Evolutionary conservation across 2,329 filamentous ascomycete species (phyloP), one percentile per base, ranked within the genome.

Genomic region (Colletotrichum sp.): DNA sequence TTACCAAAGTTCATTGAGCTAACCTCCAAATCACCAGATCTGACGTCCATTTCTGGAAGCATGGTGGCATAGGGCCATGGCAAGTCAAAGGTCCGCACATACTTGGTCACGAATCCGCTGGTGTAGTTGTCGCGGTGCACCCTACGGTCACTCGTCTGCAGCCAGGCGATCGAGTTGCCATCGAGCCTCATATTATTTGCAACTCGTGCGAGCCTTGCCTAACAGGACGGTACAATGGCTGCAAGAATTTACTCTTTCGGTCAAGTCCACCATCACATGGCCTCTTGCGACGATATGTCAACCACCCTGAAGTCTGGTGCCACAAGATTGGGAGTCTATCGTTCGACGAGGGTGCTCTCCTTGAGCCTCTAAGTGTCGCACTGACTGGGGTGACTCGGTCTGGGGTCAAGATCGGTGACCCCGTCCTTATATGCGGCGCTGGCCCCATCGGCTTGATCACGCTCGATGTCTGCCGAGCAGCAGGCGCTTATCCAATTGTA

Each of bases 41-140:
- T 76, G 96, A 98, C 85, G 93, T 99, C 72, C 96, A 99, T 88
- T 99, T 99, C 89, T 99, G 96, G 96, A 95, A 98, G 84, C 94
- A 94, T 65, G 96, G 96, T 79, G 95, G 95, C 88, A 99, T 99
- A 83, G 96, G 96, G 26, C 96, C 96, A 79, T 98, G 98, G 96
- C 93, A 98, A 78, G 96, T 99, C 62, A 90, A 91, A 79, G 94
- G 91, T 82, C 94, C 96, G 82, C 96, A 98, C 85, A 95, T 98
- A 82, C 93, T 99, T 21, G 96, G 96, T 79, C 96, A 99, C 89
- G 96, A 99, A 87, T 97, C 95, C 44, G 94, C 96, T 5, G 96
- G 96, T 77, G 93, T 94, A 81, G 86, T 98, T 76, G 90, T 98
- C 79, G 94, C 96, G 18, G 93, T 93, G 67, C 95, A 96, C 86